These are phyloP conservation scores for Cyberlindnera americana DNA, from an alignment of 805 yeast genomes.

Conservation along the genomic window DNA sequence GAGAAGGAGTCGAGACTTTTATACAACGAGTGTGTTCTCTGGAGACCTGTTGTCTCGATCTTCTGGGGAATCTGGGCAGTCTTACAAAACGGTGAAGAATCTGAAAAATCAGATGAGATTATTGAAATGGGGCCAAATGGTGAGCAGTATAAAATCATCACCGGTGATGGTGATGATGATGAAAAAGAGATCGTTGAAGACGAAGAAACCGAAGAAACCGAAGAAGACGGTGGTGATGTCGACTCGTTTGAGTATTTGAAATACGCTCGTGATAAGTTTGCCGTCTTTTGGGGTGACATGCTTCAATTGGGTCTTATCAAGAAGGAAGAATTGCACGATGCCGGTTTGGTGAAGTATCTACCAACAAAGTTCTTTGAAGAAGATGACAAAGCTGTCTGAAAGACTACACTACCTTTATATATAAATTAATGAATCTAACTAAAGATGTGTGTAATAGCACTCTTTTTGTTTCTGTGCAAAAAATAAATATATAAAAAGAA, in stretches of 20 bases:
- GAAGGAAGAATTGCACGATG: constrained; percentile 29
- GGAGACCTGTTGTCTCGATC: constrained; percentile 79
- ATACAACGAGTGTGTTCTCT: constrained; percentile 61
- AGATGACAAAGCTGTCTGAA: background rate
- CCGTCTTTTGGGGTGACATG: constrained; percentile 71
- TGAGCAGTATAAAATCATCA: constrained; percentile 40
- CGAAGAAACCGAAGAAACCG: constrained; percentile 26
- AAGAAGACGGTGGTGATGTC: constrained; percentile 29
- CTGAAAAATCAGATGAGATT: constrained; percentile 22
- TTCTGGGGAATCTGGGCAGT: constrained; percentile 94
- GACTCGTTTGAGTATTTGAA: constrained; percentile 77
- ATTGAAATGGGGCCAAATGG: constrained; percentile 55
- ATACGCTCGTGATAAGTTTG: constrained; percentile 73
- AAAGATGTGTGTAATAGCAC: background rate
- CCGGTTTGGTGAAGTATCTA: constrained; percentile 36
- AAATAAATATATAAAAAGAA: constrained; percentile 1
- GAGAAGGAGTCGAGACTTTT: constrained; percentile 47
- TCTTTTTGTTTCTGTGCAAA: too few relatives aligned
- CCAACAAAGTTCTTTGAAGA: constrained; percentile 21
- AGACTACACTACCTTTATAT: too few relatives aligned
- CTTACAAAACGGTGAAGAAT: constrained; percentile 57
- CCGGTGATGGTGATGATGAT: constrained; percentile 18
- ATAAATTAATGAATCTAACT: background rate
- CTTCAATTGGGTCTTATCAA: constrained; percentile 52
- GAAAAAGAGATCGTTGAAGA: constrained; percentile 7